phyloP scores from a whole-genome alignment of 768 basidiomycete genomes.

The Boletus rubropictus region DNA sequence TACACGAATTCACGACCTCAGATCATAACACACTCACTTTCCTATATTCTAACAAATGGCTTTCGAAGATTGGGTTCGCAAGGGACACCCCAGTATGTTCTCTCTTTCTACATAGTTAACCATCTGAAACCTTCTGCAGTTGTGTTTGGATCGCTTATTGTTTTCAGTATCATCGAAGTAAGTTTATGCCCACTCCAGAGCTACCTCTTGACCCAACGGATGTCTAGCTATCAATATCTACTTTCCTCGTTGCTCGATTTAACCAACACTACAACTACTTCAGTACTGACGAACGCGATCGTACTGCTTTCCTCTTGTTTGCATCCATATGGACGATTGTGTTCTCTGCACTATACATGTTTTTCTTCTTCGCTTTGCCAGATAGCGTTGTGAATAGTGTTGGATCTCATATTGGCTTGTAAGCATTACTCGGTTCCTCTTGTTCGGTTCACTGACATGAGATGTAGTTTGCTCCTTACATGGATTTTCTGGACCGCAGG shows the following conservation, averaged over 20 bases:
- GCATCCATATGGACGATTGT: slow-evolving; percentile 66
- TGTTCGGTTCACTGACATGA: slow-evolving; percentile 3
- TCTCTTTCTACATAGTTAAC: not conserved
- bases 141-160: slow-evolving; percentile 46
- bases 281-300: slow-evolving; percentile 46
- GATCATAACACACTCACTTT: slow-evolving; percentile 13
- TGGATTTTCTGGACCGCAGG: slow-evolving; percentile 78
- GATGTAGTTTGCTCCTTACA: slow-evolving; percentile 53
- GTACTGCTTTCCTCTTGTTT: slow-evolving; percentile 65
- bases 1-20: slow-evolving; percentile 27
- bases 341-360: slow-evolving; percentile 45
- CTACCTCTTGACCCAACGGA: not conserved
- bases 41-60: slow-evolving; percentile 27
- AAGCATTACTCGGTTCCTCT: slow-evolving; percentile 21
- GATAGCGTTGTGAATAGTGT: slow-evolving; percentile 53
- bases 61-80: slow-evolving; percentile 38
- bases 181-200: slow-evolving; percentile 3
- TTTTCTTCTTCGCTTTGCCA: slow-evolving; percentile 49
- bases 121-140: slow-evolving; percentile 34
- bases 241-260: slow-evolving; percentile 65
- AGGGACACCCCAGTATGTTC: slow-evolving; percentile 52
- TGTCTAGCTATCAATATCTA: slow-evolving; percentile 58
- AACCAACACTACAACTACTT: slow-evolving; percentile 50
- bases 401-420: slow-evolving; percentile 60
- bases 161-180: slow-evolving; percentile 65